phyloP scores from a whole-genome alignment of 495 filamentous ascomycete genomes.

The Aspergillus biplanus region DNA sequence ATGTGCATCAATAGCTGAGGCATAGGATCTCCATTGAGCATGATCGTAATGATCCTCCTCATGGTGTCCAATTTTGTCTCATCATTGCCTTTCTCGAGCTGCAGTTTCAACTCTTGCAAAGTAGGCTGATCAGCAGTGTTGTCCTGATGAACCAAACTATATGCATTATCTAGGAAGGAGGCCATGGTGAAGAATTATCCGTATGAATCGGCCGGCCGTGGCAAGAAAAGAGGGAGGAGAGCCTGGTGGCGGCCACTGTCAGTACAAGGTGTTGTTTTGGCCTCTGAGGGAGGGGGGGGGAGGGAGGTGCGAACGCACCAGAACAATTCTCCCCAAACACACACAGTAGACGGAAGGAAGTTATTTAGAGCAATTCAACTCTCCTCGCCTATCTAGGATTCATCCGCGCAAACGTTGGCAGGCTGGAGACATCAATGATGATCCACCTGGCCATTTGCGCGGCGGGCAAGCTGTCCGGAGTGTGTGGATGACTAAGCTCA shows the following conservation, averaged over 20 bases:
- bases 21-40: constrained; percentile 98
- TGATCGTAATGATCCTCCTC: constrained; percentile 94
- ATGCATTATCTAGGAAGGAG: constrained; percentile 88
- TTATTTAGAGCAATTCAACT: constrained; percentile 42
- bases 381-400: constrained; percentile 48
- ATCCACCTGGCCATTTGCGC: constrained; percentile 51
- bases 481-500: constrained; percentile 57
- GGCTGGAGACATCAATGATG: constrained; percentile 34
- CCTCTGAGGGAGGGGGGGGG: constrained; percentile 31
- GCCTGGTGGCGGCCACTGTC: constrained; percentile 38
- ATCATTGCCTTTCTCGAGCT: constrained; percentile 96
- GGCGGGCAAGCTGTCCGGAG: constrained; percentile 44
- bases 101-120: constrained; percentile 85
- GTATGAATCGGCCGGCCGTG: constrained; percentile 23
- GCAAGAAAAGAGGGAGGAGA: constrained; percentile 34
- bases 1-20: constrained; percentile 97
- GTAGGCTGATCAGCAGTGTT: constrained; percentile 91
- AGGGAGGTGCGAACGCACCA: constrained; percentile 27
- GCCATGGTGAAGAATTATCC: constrained; percentile 69
- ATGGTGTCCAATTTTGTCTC: constrained; percentile 98
- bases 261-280: constrained; percentile 46
- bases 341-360: constrained; percentile 24
- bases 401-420: constrained; percentile 40
- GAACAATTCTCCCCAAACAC: constrained; percentile 33
- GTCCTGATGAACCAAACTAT: constrained; percentile 94